Evolutionary conservation across 306 rosid species (phyloP).

Genomic region (Herpetospermum pedunculosum): DNA sequence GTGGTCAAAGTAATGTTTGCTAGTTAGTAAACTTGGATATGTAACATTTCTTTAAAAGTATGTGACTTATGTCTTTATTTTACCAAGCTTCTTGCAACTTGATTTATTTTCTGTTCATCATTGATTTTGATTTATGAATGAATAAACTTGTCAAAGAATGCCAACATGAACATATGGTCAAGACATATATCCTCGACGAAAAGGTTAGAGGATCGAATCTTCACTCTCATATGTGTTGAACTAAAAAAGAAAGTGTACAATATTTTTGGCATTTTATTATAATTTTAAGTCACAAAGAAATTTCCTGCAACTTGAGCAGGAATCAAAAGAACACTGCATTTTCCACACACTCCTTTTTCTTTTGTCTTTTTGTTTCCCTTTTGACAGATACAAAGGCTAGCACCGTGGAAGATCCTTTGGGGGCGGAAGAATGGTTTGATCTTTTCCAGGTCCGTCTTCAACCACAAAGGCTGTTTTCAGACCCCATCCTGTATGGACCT

Average conservation of each 20-base stretch:
- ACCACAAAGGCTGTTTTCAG: constrained; percentile 67
- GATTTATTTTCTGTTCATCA: background rate
- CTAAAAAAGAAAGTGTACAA: no score
- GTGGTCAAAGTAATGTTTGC: background rate
- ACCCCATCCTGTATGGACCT: constrained; percentile 81
- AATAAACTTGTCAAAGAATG: background rate
- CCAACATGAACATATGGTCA: no score
- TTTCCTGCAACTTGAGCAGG: constrained; percentile 32
- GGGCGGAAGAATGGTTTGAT: constrained; percentile 53
- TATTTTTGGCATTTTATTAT: background rate
- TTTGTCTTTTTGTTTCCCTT: background rate
- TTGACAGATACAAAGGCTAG: constrained; percentile 9
- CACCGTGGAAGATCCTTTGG: constrained; percentile 74
- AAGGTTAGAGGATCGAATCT: no score
- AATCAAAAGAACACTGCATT: constrained; percentile 12
- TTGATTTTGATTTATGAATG: background rate
- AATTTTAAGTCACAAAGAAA: constrained; percentile 9
- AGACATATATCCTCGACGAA: no score
- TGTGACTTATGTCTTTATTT: background rate
- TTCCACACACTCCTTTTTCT: background rate
- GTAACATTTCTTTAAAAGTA: background rate
- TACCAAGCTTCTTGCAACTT: background rate
- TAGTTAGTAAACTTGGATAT: background rate
- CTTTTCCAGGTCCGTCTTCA: constrained; percentile 51
- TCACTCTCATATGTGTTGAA: no score